Evolutionary conservation across 2,329 filamentous ascomycete genomes (phyloP).

Genomic region (Fusarium xyrophilum): DNA sequence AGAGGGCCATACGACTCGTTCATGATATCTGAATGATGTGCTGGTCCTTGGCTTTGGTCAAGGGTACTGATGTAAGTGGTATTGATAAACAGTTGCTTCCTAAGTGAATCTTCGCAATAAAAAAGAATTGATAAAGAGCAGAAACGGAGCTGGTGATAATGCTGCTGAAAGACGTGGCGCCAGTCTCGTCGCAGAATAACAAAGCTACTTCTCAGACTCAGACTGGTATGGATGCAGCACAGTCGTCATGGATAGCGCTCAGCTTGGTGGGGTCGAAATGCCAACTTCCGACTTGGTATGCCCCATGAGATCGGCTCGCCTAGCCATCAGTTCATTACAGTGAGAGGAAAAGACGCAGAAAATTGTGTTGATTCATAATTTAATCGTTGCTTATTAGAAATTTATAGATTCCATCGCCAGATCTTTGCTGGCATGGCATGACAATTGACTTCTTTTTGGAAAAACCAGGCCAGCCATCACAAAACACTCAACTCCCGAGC

Average conservation of each 20-base stretch:
- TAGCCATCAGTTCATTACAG: neutral
- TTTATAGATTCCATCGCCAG: slow-evolving; percentile 36
- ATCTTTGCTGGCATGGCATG: slow-evolving; percentile 31
- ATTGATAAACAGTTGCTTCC: neutral
- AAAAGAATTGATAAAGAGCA: neutral
- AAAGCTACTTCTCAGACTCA: neutral
- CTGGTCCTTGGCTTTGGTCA: neutral
- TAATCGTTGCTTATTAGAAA: slow-evolving; percentile 39
- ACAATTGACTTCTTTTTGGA: slow-evolving; percentile 35
- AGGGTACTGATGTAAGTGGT: slow-evolving; percentile 3
- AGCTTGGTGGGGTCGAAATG: slow-evolving; percentile 24
- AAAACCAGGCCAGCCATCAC: slow-evolving; percentile 38
- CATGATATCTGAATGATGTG: slow-evolving; percentile 20
- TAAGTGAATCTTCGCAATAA: neutral
- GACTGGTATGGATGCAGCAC: slow-evolving; percentile 1
- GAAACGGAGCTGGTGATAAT: neutral
- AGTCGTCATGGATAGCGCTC: slow-evolving; percentile 28
- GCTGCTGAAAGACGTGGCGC: neutral
- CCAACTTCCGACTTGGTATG: slow-evolving; percentile 25
- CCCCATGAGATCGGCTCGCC: slow-evolving; percentile 3
- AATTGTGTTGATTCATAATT: slow-evolving; percentile 16
- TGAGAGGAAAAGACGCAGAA: neutral
- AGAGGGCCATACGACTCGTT: slow-evolving; percentile 51
- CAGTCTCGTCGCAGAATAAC: neutral
- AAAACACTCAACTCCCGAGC: slow-evolving; percentile 39